Base-by-base conservation (phyloP, 352 stramenopile genomes). In the Phytopythium boreale region DNA sequence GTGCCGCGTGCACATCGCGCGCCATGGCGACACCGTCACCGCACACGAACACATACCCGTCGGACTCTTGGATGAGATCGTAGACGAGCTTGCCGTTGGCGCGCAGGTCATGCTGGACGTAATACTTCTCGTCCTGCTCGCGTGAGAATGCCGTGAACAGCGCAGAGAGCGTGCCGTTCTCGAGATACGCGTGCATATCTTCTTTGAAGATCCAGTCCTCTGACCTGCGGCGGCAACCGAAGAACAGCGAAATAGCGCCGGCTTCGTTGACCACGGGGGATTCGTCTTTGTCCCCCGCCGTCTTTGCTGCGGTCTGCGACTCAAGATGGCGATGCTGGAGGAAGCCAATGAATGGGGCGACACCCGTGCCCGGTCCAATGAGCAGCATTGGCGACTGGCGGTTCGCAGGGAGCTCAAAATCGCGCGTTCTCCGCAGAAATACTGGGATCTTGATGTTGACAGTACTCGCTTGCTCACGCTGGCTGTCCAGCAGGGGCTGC, bases 341-440 rank as follows among this genome's bases (percentile, higher is more conserved):
- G 63, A 99, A 99, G 41, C 96, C 95, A 63, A 98, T 93, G 76
- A 99, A 99, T 22, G 97, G 96, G 15, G 97, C 90, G 53, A 99
- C 96, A 29, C 97, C 97, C 19, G 97, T 99, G 39, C 97, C 97
- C 2, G 96, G 96, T 4, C 97, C 97, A 59, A 99, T 97, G 17
- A 99, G 78, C 55, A 99, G 59, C n/a, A 99, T 72, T 0, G 96
- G 95, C 52, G 74, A 90, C 27, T 84, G 73, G n/a, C 91, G 66
- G 34, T 80, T 84, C 8, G 74, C 73, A 4, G 97, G 97, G 2
- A 98, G 74, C 12, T 83, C 70, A 62, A 99, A 99, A 47, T 98
- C 93, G 1, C 82, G 82, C 0, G 90, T 96, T 11, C 80, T 77
- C 24, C 97, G 93, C 39, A 97, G 75, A 66, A 98, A 98, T 19